Evolutionary conservation across 1,139 yeast genomes (phyloP).

Genomic region (Yamadazyma taylorii): DNA sequence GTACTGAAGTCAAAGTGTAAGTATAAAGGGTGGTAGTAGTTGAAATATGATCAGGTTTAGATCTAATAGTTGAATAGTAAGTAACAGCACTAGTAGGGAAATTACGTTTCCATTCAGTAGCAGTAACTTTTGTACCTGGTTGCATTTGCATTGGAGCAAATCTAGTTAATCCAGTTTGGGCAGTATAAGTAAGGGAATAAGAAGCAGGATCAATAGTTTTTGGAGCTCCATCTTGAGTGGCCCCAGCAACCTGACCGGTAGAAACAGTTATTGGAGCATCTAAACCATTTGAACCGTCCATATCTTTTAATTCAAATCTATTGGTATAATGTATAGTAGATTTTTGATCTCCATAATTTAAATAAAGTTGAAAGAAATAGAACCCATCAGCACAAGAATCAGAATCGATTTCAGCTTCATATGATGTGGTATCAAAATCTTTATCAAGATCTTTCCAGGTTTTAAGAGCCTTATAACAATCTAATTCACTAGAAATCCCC

Average conservation of each 20-base stretch:
- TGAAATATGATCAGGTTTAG: slow-evolving; percentile 50
- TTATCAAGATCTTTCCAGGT: slow-evolving; percentile 11
- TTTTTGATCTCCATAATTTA: slow-evolving; percentile 42
- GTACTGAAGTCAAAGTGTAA: slow-evolving; percentile 61
- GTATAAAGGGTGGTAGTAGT: slow-evolving; percentile 85
- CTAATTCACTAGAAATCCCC: slow-evolving; percentile 55
- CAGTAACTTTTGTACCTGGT: slow-evolving; percentile 71
- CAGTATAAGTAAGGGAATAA: slow-evolving; percentile 58
- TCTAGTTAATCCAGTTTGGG: slow-evolving; percentile 72
- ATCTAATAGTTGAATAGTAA: slow-evolving; percentile 42
- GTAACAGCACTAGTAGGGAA: slow-evolving; percentile 70
- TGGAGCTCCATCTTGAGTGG: slow-evolving; percentile 28
- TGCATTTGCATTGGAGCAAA: slow-evolving; percentile 88
- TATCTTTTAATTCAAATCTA: slow-evolving; percentile 64
- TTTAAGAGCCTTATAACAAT: slow-evolving; percentile 34
- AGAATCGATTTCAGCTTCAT: slow-evolving; percentile 43
- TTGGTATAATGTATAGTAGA: slow-evolving; percentile 69
- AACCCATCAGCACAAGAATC: slow-evolving; percentile 57
- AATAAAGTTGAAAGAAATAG: slow-evolving; percentile 67
- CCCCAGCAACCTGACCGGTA: slow-evolving; percentile 30
- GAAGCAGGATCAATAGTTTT: slow-evolving; percentile 31
- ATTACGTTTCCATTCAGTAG: slow-evolving; percentile 59
- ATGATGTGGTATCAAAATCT: slow-evolving; percentile 20
- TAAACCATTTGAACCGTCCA: slow-evolving; percentile 57
- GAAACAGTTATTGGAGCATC: slow-evolving; percentile 25